A percentile compares a stretch with the other conserved stretches of the same genome.
Conservation (phyloP, 1,139 yeast genomes). For the Blastobotrys ciferrii region DNA sequence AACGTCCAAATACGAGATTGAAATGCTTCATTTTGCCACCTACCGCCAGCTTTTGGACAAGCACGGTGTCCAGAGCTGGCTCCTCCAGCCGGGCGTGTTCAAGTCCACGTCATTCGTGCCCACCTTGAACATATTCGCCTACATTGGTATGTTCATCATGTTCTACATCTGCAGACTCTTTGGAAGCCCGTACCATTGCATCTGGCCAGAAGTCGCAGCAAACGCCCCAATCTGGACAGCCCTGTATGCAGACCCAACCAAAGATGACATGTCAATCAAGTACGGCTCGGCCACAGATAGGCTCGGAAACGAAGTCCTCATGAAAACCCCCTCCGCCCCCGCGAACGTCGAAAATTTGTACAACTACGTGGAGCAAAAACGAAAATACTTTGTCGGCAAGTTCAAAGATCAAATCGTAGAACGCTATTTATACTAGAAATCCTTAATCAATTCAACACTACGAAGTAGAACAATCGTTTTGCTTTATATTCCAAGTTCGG, state of each 20-base stretch:
- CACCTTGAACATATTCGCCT: conserved; percentile 72
- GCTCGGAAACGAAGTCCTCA: conserved; percentile 63
- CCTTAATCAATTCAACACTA: background rate
- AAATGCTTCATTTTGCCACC: conserved; percentile 73
- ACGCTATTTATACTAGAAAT: conserved; percentile 25
- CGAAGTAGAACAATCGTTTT: background rate
- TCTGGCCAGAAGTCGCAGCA: conserved; percentile 85
- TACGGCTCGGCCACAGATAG: conserved; percentile 71
- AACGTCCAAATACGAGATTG: conserved; percentile 87
- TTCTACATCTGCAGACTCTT: conserved; percentile 79
- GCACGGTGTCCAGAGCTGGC: conserved; percentile 62
- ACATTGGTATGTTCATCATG: conserved; percentile 77
- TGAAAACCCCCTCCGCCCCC: conserved; percentile 40
- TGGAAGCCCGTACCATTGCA: conserved; percentile 88
- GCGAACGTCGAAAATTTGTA: conserved; percentile 64
- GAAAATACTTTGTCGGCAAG: conserved; percentile 63
- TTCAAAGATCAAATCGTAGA: conserved; percentile 67
- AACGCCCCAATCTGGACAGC: conserved; percentile 74
- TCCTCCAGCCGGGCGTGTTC: conserved; percentile 94
- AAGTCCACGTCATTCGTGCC: conserved; percentile 77
- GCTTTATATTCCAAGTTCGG: background rate
- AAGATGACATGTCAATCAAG: conserved; percentile 53
- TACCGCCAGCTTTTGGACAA: conserved; percentile 47
- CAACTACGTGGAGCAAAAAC: conserved; percentile 55
- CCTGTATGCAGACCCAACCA: conserved; percentile 45